phyloP scores from a whole-genome alignment of 257 asterid genomes.

The Ocimum tenuiflorum region DNA sequence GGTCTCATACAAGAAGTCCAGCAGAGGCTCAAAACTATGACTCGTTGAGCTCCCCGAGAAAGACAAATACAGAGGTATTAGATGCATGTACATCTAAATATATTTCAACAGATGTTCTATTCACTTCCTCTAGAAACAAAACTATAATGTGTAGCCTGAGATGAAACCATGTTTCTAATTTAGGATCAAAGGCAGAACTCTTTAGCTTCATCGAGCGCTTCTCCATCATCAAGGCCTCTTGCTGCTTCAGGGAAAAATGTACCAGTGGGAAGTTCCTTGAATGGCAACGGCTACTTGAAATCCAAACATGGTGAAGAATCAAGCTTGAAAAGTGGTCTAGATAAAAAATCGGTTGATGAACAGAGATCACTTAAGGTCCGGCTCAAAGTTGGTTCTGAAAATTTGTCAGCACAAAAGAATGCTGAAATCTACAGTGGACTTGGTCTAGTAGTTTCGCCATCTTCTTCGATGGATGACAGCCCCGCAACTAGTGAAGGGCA shows the following conservation, averaged over 20 bases:
- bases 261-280: conserved; percentile 29
- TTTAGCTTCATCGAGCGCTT: conserved; percentile 43
- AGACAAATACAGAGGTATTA: conserved; percentile 54
- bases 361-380: conserved; percentile 77
- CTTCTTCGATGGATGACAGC: conserved; percentile 76
- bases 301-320: conserved; percentile 42
- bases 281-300: conserved; percentile 28
- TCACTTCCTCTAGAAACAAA: not conserved
- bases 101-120: not conserved
- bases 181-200: conserved; percentile 62
- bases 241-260: conserved; percentile 42
- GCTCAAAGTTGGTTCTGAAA: conserved; percentile 74
- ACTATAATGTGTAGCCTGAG: not conserved
- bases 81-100: conserved; percentile 14
- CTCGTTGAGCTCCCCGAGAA: conserved; percentile 49
- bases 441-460: conserved; percentile 85
- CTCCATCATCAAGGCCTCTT: conserved; percentile 44
- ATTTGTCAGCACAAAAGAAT: conserved; percentile 60
- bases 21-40: conserved; percentile 39
- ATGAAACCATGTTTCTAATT: conserved; percentile 21
- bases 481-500: conserved; percentile 54
- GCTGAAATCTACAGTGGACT: conserved; percentile 91
- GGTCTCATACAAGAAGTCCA: conserved; percentile 58
- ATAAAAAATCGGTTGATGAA: conserved; percentile 40
- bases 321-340: conserved; percentile 35